These are phyloP conservation scores for Crithidia brevicula DNA, from an alignment of 208 protist genomes.

Conservation along the genomic window DNA sequence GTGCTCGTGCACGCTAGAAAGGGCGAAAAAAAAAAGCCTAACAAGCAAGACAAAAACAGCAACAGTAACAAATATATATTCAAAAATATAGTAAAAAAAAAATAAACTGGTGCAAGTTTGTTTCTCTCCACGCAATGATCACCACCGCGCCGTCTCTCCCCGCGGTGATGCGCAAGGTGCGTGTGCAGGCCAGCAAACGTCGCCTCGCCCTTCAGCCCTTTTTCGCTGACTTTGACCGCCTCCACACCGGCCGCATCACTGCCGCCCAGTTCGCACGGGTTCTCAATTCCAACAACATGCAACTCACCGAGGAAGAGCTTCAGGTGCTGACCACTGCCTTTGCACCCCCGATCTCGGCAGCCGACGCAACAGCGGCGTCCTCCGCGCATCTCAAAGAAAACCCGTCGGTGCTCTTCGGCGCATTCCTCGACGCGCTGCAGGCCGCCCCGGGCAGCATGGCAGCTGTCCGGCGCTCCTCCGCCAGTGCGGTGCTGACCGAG, in stretches of 20 bases:
- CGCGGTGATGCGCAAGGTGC: conserved; percentile 47
- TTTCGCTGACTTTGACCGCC: conserved; percentile 87
- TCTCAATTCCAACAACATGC: conserved; percentile 57
- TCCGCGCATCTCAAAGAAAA: neutral
- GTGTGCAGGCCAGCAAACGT: conserved; percentile 56
- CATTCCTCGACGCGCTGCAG: conserved; percentile 56
- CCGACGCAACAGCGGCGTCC: neutral
- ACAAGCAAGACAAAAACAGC: no score
- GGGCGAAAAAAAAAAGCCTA: no score
- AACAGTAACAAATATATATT: no score
- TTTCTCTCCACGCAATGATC: conserved; percentile 6
- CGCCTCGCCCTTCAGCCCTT: conserved; percentile 80
- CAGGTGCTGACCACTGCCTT: conserved; percentile 43
- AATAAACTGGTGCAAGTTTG: no score
- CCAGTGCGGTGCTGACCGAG: conserved; percentile 36
- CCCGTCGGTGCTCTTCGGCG: conserved; percentile 48
- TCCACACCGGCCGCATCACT: conserved; percentile 80
- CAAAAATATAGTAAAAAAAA: neutral
- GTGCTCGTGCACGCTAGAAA: no score
- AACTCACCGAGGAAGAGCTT: conserved; percentile 55
- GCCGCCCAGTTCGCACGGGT: conserved; percentile 74
- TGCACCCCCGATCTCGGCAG: conserved; percentile 6
- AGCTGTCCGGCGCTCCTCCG: conserved; percentile 17
- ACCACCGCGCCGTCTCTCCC: conserved; percentile 5
- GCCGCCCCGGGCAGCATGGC: conserved; percentile 25